Conservation (phyloP, 306 rosid species). For the Senna tora region DNA sequence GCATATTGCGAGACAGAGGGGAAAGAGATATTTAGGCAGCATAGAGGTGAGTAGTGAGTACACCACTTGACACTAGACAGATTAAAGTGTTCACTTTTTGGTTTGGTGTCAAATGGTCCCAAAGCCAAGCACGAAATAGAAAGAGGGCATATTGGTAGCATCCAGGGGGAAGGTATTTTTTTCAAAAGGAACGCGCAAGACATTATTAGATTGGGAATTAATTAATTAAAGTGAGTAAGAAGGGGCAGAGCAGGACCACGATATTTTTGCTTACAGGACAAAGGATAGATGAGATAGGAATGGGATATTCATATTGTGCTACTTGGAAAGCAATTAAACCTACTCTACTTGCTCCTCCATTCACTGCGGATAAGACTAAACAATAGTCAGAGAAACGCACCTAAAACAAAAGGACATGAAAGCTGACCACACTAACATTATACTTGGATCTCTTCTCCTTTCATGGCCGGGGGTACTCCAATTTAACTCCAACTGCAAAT, state of each 20-base stretch:
- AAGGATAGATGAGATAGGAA: too few species aligned
- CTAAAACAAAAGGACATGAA: neutral
- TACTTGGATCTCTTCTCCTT: neutral
- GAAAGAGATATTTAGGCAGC: neutral
- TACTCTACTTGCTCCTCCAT: slow-evolving; percentile 25
- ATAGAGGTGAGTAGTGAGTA: neutral
- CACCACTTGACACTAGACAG: too few species aligned
- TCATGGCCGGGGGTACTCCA: neutral
- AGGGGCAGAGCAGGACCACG: neutral
- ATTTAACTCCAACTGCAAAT: too few species aligned
- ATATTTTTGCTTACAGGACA: slow-evolving; percentile 5
- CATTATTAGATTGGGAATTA: too few species aligned
- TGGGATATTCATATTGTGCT: too few species aligned
- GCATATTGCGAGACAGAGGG: slow-evolving; percentile 27
- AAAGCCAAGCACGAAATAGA: slow-evolving; percentile 6
- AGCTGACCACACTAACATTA: neutral
- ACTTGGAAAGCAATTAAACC: slow-evolving; percentile 12
- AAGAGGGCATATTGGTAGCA: neutral
- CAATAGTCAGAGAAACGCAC: neutral
- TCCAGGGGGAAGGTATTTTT: too few species aligned
- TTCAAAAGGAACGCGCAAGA: too few species aligned
- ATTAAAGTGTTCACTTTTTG: neutral
- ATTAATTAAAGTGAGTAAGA: too few species aligned
- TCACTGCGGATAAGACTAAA: neutral
- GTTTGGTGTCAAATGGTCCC: slow-evolving; percentile 30